Evolutionary conservation across 805 yeast species (phyloP).

Genomic region (Yarrowia deformans): DNA sequence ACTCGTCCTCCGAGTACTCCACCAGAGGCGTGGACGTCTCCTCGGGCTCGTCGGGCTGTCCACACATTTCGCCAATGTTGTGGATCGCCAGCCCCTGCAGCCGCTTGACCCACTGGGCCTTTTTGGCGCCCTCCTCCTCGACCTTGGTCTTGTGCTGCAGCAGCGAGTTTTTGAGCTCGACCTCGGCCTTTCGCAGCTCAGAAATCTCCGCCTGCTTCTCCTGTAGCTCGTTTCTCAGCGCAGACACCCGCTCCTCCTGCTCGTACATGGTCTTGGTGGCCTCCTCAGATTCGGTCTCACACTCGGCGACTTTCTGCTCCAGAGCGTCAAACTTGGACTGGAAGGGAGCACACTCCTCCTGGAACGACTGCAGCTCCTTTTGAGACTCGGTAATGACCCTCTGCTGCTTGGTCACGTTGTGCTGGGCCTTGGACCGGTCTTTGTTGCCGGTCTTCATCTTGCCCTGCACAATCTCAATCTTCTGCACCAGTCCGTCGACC

Average conservation of each 20-base stretch:
- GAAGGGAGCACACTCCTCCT: constrained; percentile 51
- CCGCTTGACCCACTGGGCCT: constrained; percentile 40
- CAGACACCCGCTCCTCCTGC: constrained; percentile 47
- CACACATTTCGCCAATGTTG: constrained; percentile 38
- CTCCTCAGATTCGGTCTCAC: constrained; percentile 42
- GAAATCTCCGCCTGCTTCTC: constrained; percentile 57
- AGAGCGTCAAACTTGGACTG: constrained; percentile 49
- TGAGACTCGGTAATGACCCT: constrained; percentile 58
- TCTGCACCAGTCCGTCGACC: constrained; percentile 76
- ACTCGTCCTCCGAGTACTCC: constrained; percentile 60
- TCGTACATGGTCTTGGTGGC: constrained; percentile 44
- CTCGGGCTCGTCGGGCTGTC: constrained; percentile 39
- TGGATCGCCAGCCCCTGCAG: constrained; percentile 35
- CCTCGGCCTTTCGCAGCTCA: constrained; percentile 66
- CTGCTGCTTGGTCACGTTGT: constrained; percentile 64
- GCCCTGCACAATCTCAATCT: constrained; percentile 64
- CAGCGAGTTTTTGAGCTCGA: constrained; percentile 68
- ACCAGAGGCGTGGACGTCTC: constrained; percentile 48
- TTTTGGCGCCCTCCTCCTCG: constrained; percentile 51
- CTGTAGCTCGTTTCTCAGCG: constrained; percentile 53
- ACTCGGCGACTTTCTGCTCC: constrained; percentile 41
- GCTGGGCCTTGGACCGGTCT: constrained; percentile 65
- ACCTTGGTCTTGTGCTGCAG: constrained; percentile 61
- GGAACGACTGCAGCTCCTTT: constrained; percentile 57
- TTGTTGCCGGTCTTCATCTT: constrained; percentile 65